phyloP scores from a whole-genome alignment of 441 rosid species.

The Croton laevigatus region DNA sequence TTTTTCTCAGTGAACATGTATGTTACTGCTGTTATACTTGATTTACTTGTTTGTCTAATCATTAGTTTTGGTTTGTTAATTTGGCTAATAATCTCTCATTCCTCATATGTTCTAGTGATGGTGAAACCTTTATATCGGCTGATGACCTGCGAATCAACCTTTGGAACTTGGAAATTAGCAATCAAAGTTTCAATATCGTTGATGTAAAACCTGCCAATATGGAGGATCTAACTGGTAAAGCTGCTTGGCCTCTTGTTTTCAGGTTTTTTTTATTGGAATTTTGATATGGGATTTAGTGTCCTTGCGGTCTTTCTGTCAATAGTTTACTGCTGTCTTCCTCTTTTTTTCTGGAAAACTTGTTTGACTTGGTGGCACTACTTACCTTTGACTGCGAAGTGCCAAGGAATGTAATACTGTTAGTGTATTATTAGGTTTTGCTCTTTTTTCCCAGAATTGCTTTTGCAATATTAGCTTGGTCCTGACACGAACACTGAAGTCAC shows the following conservation, averaged over 20 bases:
- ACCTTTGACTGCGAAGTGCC: neutral
- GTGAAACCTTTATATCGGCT: constrained; percentile 94
- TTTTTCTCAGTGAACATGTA: neutral
- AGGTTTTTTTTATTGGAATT: neutral
- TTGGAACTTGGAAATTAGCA: constrained; percentile 97
- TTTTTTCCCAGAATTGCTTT: neutral
- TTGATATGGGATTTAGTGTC: neutral
- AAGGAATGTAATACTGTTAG: neutral
- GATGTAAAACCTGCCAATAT: constrained; percentile 96
- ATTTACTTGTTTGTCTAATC: neutral
- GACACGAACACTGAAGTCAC: neutral
- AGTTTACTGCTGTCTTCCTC: neutral
- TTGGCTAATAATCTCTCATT: constrained; percentile 2
- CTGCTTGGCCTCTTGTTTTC: constrained; percentile 6
- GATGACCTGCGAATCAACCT: constrained; percentile 96
- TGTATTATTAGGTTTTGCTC: neutral
- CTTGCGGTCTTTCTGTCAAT: neutral
- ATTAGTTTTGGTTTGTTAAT: neutral
- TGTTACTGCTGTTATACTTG: neutral
- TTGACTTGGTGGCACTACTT: neutral
- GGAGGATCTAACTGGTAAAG: constrained; percentile 95
- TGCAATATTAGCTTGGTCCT: neutral
- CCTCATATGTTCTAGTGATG: constrained; percentile 56
- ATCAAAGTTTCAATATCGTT: constrained; percentile 91
- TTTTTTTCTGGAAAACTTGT: neutral